Conservation (phyloP, 441 rosid species). For the Erysimum cheiri region DNA sequence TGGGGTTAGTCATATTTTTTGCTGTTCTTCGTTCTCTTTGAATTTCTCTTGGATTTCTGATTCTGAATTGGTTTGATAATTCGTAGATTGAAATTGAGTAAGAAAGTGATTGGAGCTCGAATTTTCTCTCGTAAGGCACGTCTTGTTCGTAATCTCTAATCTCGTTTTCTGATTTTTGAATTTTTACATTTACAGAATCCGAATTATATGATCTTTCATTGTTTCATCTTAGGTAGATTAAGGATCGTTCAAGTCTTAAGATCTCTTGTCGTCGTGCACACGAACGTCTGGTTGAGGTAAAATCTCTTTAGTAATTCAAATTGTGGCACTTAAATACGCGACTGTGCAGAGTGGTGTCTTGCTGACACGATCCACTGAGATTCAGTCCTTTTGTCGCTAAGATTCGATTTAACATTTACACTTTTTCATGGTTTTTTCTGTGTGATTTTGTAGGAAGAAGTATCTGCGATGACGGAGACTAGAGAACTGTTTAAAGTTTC, state of each 20-base stretch:
- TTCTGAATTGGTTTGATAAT: constrained; percentile 26
- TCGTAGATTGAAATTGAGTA: constrained; percentile 59
- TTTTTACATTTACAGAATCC: background rate
- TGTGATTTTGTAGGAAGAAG: constrained; percentile 59
- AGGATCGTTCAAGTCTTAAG: constrained; percentile 45
- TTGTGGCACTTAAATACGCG: background rate
- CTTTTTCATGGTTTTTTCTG: background rate
- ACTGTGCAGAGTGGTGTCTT: too few species aligned
- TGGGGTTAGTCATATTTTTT: constrained; percentile 52
- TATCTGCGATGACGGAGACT: constrained; percentile 51
- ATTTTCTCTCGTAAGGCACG: constrained; percentile 59
- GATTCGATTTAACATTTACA: background rate
- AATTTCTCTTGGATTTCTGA: too few species aligned
- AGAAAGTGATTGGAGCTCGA: constrained; percentile 36
- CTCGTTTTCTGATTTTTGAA: background rate
- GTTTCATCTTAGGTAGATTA: constrained; percentile 50
- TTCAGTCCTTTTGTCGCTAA: background rate
- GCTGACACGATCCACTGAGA: background rate
- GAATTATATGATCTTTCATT: constrained; percentile 1
- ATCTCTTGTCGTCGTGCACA: constrained; percentile 60
- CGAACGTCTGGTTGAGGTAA: constrained; percentile 70
- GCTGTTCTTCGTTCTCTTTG: background rate
- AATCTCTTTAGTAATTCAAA: background rate
- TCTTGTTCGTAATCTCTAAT: constrained; percentile 29
- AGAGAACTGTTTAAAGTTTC: constrained; percentile 50